Evolutionary conservation across 1,139 yeast species (phyloP).

Genomic region (Pichia sp.): DNA sequence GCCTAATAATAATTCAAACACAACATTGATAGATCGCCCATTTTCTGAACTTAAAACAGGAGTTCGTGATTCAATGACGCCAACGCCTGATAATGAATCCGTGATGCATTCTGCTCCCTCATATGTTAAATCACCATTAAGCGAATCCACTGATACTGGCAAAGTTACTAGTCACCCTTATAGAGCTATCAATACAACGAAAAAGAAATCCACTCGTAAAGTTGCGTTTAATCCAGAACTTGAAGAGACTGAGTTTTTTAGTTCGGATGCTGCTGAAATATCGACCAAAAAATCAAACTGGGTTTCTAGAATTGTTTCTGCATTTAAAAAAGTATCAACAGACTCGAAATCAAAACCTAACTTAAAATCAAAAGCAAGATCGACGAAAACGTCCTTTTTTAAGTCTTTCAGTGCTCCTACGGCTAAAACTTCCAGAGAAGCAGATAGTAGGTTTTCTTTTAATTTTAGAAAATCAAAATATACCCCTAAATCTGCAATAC

Average conservation of each 20-base stretch:
- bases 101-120: not conserved
- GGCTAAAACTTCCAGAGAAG: not conserved
- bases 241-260: too few relatives aligned
- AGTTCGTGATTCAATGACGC: conserved; percentile 8
- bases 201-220: not conserved
- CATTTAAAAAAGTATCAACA: conserved; percentile 3
- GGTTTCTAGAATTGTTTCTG: conserved; percentile 20
- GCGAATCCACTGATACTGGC: not conserved
- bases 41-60: not conserved
- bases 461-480: conserved; percentile 6
- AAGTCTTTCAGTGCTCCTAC: not conserved
- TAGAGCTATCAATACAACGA: not conserved
- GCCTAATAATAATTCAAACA: not conserved
- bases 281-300: conserved; percentile 20
- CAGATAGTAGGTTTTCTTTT: conserved; percentile 3
- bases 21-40: not conserved
- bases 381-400: not conserved
- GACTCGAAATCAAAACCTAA: too few relatives aligned
- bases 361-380: not conserved
- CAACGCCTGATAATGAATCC: conserved; percentile 1
- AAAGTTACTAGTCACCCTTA: not conserved
- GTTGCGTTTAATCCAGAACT: too few relatives aligned
- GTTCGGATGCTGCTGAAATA: too few relatives aligned
- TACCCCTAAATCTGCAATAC: not conserved
- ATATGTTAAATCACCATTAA: not conserved